phyloP scores from a whole-genome alignment of 106 monocot species.

The Dioscorea dumetorum region DNA sequence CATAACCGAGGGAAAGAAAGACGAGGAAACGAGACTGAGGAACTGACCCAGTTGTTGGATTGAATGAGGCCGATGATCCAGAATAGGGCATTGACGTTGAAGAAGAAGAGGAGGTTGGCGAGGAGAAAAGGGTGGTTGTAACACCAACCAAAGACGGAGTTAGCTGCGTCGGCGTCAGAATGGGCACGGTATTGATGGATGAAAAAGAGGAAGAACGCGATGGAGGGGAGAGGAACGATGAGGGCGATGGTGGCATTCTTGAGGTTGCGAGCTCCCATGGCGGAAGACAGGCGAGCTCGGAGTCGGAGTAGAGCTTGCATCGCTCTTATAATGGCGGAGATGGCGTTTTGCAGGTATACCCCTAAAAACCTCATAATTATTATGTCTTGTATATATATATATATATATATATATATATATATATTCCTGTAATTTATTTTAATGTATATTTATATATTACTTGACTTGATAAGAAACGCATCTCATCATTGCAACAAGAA shows the following conservation, averaged over 20 bases:
- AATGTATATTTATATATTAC: too few relatives aligned
- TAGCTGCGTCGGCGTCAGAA: neutral
- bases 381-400: too few relatives aligned
- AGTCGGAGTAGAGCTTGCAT: neutral
- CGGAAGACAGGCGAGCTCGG: neutral
- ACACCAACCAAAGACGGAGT: conserved; percentile 51
- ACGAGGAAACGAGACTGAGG: neutral
- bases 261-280: conserved; percentile 23
- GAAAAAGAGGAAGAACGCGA: conserved; percentile 68
- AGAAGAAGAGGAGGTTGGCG: conserved; percentile 85
- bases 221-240: conserved; percentile 66
- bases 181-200: conserved; percentile 27
- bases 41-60: conserved; percentile 61
- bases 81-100: conserved; percentile 87
- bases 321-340: neutral
- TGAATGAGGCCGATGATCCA: conserved; percentile 70
- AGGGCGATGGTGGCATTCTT: conserved; percentile 67
- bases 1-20: neutral
- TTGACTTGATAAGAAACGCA: too few relatives aligned
- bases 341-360: neutral
- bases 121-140: conserved; percentile 60
- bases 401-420: too few relatives aligned
- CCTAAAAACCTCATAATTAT: too few relatives aligned
- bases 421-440: too few relatives aligned
- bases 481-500: too few relatives aligned